Conservation (phyloP, 306 rosid species). For the Prinsepia uniflora region DNA sequence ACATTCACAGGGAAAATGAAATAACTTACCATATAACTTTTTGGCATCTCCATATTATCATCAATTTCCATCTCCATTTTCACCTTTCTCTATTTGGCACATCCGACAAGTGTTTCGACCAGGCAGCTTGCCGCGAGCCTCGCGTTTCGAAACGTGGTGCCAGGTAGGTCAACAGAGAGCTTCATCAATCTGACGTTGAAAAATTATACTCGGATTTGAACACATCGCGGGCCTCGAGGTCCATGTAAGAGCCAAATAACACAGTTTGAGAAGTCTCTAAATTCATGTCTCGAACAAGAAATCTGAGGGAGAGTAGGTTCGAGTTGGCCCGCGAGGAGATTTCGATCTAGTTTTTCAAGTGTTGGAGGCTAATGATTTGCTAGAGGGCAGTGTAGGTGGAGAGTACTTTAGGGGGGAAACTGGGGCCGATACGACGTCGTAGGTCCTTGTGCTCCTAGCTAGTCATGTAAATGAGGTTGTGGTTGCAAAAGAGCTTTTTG, state of each 20-base stretch:
- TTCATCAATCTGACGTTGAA: slow-evolving; percentile 85
- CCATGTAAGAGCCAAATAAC: slow-evolving; percentile 76
- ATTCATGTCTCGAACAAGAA: slow-evolving; percentile 69
- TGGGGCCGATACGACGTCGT: slow-evolving; percentile 85
- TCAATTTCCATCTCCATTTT: slow-evolving; percentile 37
- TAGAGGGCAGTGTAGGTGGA: slow-evolving; percentile 65
- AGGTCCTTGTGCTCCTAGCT: slow-evolving; percentile 79
- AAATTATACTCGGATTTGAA: slow-evolving; percentile 61
- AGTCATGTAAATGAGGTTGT: slow-evolving; percentile 77
- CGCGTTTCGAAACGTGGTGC: slow-evolving; percentile 71
- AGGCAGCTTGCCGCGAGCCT: slow-evolving; percentile 70
- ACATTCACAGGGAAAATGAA: no score
- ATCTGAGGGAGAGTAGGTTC: slow-evolving; percentile 41
- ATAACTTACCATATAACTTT: no score
- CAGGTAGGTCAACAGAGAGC: slow-evolving; percentile 75
- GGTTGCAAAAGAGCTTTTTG: slow-evolving; percentile 80
- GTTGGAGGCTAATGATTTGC: slow-evolving; percentile 66
- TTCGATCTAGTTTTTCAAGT: slow-evolving; percentile 53
- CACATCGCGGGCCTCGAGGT: slow-evolving; percentile 35
- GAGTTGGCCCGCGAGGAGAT: slow-evolving; percentile 13
- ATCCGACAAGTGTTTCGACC: slow-evolving; percentile 32
- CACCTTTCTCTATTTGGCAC: slow-evolving; percentile 47
- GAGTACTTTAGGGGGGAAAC: slow-evolving; percentile 72
- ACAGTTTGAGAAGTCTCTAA: slow-evolving; percentile 79
- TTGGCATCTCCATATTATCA: slow-evolving; percentile 24